Conservation (phyloP, 192 early-diverging fungal genomes). For the Coemansia furcata region DNA sequence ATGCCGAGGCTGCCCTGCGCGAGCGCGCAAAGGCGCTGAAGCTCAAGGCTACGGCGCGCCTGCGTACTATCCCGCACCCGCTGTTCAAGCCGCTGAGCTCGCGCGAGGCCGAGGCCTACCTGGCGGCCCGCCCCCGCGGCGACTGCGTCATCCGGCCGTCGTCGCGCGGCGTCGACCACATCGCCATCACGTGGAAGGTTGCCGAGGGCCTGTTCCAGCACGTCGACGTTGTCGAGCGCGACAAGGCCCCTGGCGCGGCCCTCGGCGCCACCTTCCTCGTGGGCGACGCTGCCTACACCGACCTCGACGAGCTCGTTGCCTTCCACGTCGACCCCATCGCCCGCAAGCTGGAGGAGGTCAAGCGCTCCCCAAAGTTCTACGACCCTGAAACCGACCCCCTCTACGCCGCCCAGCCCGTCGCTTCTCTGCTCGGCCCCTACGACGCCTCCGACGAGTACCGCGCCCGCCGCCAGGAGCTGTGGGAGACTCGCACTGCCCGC, state of each 20-base stretch:
- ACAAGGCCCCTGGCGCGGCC: slow-evolving; percentile 68
- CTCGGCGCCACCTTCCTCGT: slow-evolving; percentile 69
- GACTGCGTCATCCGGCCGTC: slow-evolving; percentile 88
- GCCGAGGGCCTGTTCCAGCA: slow-evolving; percentile 85
- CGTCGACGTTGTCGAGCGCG: slow-evolving; percentile 58
- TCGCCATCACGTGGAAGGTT: slow-evolving; percentile 93
- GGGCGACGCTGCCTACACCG: slow-evolving; percentile 69
- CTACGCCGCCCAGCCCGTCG: slow-evolving; percentile 58
- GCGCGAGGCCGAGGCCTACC: slow-evolving; percentile 69
- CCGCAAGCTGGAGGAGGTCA: slow-evolving; percentile 66
- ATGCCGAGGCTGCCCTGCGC: slow-evolving; percentile 40
- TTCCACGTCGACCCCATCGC: slow-evolving; percentile 84
- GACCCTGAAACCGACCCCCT: slow-evolving; percentile 53
- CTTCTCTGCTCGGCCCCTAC: slow-evolving; percentile 13
- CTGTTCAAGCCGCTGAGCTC: slow-evolving; percentile 74
- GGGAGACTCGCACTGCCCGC: slow-evolving; percentile 52
- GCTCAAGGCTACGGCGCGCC: slow-evolving; percentile 37
- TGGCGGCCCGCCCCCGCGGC: slow-evolving; percentile 67
- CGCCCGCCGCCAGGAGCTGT: slow-evolving; percentile 21
- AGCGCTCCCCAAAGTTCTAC: slow-evolving; percentile 77
- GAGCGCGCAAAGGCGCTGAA: slow-evolving; percentile 38
- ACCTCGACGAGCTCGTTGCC: slow-evolving; percentile 90
- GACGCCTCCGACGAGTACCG: slow-evolving; percentile 24
- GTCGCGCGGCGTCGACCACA: slow-evolving; percentile 80
- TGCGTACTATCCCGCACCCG: slow-evolving; percentile 79